phyloP scores from a whole-genome alignment of 1,284 basidiomycete genomes.

The Malassezia restricta region DNA sequence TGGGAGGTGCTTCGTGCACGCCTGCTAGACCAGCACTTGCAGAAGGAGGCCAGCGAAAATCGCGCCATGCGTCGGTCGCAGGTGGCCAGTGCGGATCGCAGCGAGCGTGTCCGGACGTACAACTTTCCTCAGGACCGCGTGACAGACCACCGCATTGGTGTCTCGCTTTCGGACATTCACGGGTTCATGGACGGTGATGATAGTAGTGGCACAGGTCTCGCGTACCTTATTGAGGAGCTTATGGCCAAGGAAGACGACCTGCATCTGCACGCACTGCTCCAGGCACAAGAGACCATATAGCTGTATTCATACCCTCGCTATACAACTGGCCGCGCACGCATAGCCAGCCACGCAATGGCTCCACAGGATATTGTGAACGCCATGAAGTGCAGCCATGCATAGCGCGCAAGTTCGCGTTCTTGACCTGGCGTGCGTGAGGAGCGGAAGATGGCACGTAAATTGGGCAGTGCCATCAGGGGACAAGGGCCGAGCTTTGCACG shows the following conservation, averaged over 20 bases:
- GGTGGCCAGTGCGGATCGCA: conserved; percentile 39
- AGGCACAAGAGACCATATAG: conserved; percentile 3
- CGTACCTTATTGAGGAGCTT: conserved; percentile 26
- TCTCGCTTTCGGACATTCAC: conserved; percentile 34
- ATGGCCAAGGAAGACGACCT: conserved; percentile 17
- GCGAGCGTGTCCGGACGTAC: conserved; percentile 42
- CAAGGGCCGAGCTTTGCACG: neutral
- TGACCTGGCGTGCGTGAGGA: conserved; percentile 6
- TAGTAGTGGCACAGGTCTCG: conserved; percentile 24
- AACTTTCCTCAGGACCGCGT: conserved; percentile 45
- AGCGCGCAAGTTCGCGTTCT: conserved; percentile 6
- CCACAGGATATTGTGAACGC: conserved; percentile 5
- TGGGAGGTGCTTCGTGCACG: conserved; percentile 40
- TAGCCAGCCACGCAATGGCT: conserved; percentile 1
- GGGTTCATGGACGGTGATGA: conserved; percentile 40
- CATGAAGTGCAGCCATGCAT: conserved; percentile 7
- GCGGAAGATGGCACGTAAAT: conserved; percentile 15
- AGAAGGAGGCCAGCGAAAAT: conserved; percentile 30
- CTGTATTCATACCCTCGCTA: neutral
- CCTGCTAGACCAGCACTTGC: conserved; percentile 31
- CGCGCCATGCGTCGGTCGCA: conserved; percentile 30
- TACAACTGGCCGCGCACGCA: neutral
- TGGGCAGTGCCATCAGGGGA: conserved; percentile 13
- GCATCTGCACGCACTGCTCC: conserved; percentile 25
- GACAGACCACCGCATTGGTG: conserved; percentile 39